These are phyloP conservation scores for Trichodelitschia bisporula DNA, from an alignment of 495 filamentous ascomycete genomes.

Conservation along the genomic window DNA sequence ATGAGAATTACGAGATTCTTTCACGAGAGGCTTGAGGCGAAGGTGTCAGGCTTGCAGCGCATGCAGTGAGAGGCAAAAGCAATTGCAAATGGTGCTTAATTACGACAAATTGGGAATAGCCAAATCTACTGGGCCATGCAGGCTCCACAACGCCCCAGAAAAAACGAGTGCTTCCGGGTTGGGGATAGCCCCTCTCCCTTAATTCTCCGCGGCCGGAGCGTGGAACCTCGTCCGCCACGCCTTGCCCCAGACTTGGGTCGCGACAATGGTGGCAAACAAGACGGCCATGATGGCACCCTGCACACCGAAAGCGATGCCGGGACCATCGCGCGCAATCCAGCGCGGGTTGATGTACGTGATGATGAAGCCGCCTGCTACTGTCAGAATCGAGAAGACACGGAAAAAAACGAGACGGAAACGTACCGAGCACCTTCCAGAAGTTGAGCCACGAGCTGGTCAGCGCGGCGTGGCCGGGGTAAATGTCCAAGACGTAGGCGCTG, in stretches of 20 bases:
- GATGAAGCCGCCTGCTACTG: constrained; percentile 15
- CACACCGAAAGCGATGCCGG: constrained; percentile 20
- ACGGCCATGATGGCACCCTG: constrained; percentile 21
- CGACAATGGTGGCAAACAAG: constrained; percentile 11
- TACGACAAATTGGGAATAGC: too few relatives aligned
- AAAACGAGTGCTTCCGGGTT: too few relatives aligned
- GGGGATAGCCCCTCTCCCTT: too few relatives aligned
- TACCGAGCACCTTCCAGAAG: constrained; percentile 19
- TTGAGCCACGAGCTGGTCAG: constrained; percentile 20
- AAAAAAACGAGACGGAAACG: neutral
- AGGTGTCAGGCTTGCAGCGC: too few relatives aligned
- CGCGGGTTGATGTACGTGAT: constrained; percentile 23
- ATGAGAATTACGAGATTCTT: too few relatives aligned
- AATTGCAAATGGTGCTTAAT: too few relatives aligned
- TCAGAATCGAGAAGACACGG: too few relatives aligned
- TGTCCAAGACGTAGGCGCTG: constrained; percentile 16
- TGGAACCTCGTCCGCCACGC: constrained; percentile 3
- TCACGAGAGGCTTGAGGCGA: too few relatives aligned
- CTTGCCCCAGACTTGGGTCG: constrained; percentile 4
- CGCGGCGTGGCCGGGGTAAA: constrained; percentile 20
- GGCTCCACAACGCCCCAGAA: too few relatives aligned
- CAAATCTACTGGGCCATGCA: too few relatives aligned
- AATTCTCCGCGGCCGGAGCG: neutral
- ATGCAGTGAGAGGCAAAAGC: too few relatives aligned
- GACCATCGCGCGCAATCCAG: constrained; percentile 19